Conservation (phyloP, 176 grass and related monocot genomes). For the Hsuehochloa calcarea region DNA sequence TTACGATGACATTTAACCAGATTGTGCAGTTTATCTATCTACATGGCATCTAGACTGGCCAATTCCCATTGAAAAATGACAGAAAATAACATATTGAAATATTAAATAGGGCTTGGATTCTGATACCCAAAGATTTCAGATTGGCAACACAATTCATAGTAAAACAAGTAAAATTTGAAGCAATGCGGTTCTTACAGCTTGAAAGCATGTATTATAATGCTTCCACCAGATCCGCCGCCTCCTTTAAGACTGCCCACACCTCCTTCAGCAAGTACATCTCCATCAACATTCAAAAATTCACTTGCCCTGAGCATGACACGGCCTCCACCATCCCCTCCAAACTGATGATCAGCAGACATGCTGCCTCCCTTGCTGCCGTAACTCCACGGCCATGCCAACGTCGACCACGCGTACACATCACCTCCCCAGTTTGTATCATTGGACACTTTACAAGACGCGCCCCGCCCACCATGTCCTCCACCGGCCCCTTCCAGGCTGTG, state of each 20-base stretch:
- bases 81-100: neutral
- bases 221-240: constrained; percentile 89
- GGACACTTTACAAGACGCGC: constrained; percentile 65
- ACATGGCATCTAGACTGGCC: neutral
- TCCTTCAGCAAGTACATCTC: constrained; percentile 72
- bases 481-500: constrained; percentile 69
- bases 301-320: constrained; percentile 53
- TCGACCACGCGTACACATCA: constrained; percentile 85
- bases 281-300: constrained; percentile 54
- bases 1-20: neutral
- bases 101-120: neutral
- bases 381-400: constrained; percentile 62
- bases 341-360: constrained; percentile 32
- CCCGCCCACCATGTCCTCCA: constrained; percentile 83
- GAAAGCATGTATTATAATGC: constrained; percentile 84
- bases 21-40: neutral
- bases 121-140: neutral
- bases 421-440: constrained; percentile 96
- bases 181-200: constrained; percentile 76
- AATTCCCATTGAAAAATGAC: neutral
- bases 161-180: constrained; percentile 6
- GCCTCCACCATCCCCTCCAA: constrained; percentile 78
- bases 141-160: neutral
- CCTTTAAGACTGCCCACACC: constrained; percentile 66
- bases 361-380: constrained; percentile 86